Base-by-base conservation (phyloP, 805 yeast species). In the Wickerhamiella azymoides region DNA sequence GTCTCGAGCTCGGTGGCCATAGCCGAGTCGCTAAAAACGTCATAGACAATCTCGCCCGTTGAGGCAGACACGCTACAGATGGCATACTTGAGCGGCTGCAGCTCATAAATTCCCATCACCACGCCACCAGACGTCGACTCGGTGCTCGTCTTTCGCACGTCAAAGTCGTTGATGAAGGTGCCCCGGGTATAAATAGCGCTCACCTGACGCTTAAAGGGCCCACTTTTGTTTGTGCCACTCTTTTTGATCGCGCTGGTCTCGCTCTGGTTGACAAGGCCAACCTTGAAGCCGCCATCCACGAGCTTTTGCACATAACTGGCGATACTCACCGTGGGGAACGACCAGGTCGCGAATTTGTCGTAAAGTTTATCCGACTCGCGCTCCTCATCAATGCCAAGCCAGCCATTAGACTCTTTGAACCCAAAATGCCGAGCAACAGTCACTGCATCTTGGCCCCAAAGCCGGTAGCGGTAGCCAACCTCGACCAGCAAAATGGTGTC, bases 381-480 rank as follows among this genome's bases (percentile, higher is more conserved):
- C 3, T 68, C 68, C 11, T 69, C 70, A 35, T 77, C 74, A 5
- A 77, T 53, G 2, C 73, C 64, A 28, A 73, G 54, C 58, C 78
- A 76, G 0, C 94, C 95, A 0, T 82, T 81, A 0, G 84, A 68
- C 18, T 80, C 66, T 49, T 80, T 77, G 28, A 86, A 61, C 19
- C 63, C 63, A 11, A 60, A 54, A 10, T 80, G 69, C 40, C 69
- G 64, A 10, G 93, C 71, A 0, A 80, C 95, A 4, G 66, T 64
- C 11, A 67, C 69, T 0, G 97, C 96, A 62, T 89, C 96, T 46
- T 77, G 71, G 0, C 94, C 95, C 59, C 76, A 84, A 50, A 88
- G 79, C 56, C 83, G 84, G 64, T 77, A 92, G 61, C 85, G 86
- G 64, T 89, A 92, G 0, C 98, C 98, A 2, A 84, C 93, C 59